Conservation (phyloP, 2,329 filamentous ascomycete species). For the Laburnicola sp. region DNA sequence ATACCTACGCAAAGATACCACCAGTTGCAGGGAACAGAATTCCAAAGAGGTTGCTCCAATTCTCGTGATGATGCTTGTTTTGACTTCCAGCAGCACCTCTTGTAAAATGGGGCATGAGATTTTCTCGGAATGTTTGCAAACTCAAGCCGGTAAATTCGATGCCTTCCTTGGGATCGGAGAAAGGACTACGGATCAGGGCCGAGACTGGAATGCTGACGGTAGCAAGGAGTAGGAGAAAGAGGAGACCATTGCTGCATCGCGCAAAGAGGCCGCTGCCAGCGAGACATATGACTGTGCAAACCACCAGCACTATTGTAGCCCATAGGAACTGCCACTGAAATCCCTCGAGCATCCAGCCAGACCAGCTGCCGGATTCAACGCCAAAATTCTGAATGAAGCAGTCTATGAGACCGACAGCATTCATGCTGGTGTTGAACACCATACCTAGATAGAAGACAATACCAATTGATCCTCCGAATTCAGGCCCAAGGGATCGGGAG, state of each 20-base stretch:
- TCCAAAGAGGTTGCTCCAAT: conserved; percentile 80
- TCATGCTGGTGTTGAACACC: conserved; percentile 78
- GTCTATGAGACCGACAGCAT: conserved; percentile 82
- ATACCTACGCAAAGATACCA: conserved; percentile 58
- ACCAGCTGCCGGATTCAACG: conserved; percentile 57
- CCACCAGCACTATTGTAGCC: conserved; percentile 68
- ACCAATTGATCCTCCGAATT: conserved; percentile 87
- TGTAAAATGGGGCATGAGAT: conserved; percentile 69
- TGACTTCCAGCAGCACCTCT: conserved; percentile 65
- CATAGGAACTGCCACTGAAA: conserved; percentile 79
- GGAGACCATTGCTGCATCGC: conserved; percentile 74
- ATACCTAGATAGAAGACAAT: conserved; percentile 90
- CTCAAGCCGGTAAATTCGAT: conserved; percentile 81
- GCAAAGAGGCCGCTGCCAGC: conserved; percentile 80
- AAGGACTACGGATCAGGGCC: conserved; percentile 69
- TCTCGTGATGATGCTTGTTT: conserved; percentile 65
- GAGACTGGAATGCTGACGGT: conserved; percentile 83
- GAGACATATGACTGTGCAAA: conserved; percentile 75
- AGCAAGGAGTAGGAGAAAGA: conserved; percentile 70
- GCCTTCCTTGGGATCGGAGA: conserved; percentile 62
- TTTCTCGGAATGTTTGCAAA: conserved; percentile 69
- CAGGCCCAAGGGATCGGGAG: conserved; percentile 79
- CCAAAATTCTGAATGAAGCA: conserved; percentile 79
- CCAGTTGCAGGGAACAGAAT: conserved; percentile 78
- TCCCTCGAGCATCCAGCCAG: conserved; percentile 65